phyloP scores from a whole-genome alignment of 169 alveolate genomes.

The Cryptosporidium ubiquitum region DNA sequence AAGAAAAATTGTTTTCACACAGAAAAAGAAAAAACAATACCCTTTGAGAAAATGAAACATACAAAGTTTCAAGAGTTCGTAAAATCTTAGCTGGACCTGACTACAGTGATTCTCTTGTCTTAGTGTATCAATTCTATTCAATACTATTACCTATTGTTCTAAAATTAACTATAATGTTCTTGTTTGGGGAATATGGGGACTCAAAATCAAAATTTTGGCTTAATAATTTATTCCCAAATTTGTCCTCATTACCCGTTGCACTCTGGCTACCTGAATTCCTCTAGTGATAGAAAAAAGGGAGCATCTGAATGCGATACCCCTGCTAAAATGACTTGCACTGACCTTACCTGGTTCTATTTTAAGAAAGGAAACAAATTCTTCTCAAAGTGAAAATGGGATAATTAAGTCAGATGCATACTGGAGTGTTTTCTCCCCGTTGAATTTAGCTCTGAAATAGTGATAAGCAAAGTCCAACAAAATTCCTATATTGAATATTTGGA shows the following conservation, averaged over 20 bases:
- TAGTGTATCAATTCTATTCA: background rate
- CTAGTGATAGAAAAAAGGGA: background rate
- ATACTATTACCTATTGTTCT: slow-evolving; percentile 10
- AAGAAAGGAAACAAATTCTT: background rate
- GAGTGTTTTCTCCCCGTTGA: slow-evolving; percentile 73
- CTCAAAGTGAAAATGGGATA: slow-evolving; percentile 64
- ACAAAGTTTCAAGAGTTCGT: background rate
- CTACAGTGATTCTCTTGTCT: background rate
- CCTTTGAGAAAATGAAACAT: background rate
- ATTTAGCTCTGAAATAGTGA: slow-evolving; percentile 78
- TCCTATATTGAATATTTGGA: slow-evolving; percentile 77
- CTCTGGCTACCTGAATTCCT: background rate
- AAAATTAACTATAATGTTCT: background rate
- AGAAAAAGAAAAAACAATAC: background rate
- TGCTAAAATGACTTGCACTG: background rate
- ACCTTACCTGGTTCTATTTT: slow-evolving; percentile 1
- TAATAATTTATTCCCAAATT: background rate
- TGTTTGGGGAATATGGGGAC: background rate
- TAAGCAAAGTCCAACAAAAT: slow-evolving; percentile 77
- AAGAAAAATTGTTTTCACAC: background rate
- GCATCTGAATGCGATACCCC: background rate
- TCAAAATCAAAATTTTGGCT: background rate
- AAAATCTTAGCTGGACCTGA: background rate
- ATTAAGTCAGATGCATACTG: slow-evolving; percentile 68
- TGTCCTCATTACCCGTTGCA: background rate